phyloP scores from a whole-genome alignment of 805 yeast genomes.

The Kuraishia borneana region DNA sequence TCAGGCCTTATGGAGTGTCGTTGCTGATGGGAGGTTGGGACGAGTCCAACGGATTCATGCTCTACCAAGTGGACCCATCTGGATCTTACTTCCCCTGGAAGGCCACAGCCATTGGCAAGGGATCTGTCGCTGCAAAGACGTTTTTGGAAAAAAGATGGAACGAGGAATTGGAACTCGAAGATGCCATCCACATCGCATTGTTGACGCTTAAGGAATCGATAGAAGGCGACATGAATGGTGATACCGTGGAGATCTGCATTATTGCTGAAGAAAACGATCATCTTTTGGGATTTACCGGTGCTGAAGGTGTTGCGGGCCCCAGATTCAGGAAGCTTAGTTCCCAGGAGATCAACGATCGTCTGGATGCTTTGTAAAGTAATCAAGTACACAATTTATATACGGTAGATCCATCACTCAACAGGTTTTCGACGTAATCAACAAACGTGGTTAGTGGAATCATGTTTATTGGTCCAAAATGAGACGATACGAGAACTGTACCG shows the following conservation, averaged over 20 bases:
- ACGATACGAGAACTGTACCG: slow-evolving; percentile 13
- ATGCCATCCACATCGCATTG: slow-evolving; percentile 93
- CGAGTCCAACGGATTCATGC: slow-evolving; percentile 52
- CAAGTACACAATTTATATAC: background rate
- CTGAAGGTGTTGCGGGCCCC: slow-evolving; percentile 70
- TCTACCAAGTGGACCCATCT: slow-evolving; percentile 96
- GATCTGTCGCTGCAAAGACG: slow-evolving; percentile 92
- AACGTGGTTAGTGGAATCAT: slow-evolving; percentile 9
- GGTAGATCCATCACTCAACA: slow-evolving; percentile 8
- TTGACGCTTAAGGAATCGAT: slow-evolving; percentile 91
- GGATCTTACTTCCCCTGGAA: slow-evolving; percentile 99
- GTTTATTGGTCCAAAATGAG: slow-evolving; percentile 9
- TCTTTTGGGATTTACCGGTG: slow-evolving; percentile 79
- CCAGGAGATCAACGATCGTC: slow-evolving; percentile 92
- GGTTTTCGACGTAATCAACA: slow-evolving; percentile 7
- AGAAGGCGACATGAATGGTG: slow-evolving; percentile 97
- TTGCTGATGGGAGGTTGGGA: slow-evolving; percentile 91
- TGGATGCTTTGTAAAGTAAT: slow-evolving; percentile 62
- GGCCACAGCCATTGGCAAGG: slow-evolving; percentile 98
- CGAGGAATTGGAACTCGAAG: slow-evolving; percentile 93
- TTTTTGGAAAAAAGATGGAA: slow-evolving; percentile 98
- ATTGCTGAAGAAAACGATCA: slow-evolving; percentile 78
- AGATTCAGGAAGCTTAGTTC: slow-evolving; percentile 75
- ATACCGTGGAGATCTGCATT: slow-evolving; percentile 85
- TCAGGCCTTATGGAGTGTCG: slow-evolving; percentile 97